phyloP scores from a whole-genome alignment of 2,329 filamentous ascomycete genomes.

The Epichloe baconii region DNA sequence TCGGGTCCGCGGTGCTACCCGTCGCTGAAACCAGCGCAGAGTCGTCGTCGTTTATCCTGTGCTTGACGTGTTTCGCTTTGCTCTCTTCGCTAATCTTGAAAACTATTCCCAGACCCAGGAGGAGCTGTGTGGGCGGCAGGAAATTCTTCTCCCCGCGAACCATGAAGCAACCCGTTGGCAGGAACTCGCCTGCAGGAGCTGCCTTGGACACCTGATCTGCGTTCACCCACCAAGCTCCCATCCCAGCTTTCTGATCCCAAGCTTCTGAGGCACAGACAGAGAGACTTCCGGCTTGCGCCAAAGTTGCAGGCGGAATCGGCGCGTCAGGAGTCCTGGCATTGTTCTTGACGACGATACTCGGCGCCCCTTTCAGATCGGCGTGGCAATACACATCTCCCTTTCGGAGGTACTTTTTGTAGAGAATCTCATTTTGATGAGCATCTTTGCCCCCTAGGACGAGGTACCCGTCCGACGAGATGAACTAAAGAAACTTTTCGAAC shows the following conservation, averaged over 20 bases:
- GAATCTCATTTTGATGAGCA: conserved; percentile 74
- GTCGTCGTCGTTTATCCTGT: conserved; percentile 28
- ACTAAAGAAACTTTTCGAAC: conserved; percentile 97
- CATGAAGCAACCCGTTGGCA: conserved; percentile 67
- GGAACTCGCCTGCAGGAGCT: conserved; percentile 63
- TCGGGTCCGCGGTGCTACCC: conserved; percentile 8
- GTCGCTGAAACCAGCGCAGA: conserved; percentile 5
- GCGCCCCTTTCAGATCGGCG: conserved; percentile 74
- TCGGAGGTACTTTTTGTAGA: conserved; percentile 77
- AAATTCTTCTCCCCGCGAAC: conserved; percentile 83
- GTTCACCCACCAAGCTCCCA: conserved; percentile 93
- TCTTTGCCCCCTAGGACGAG: conserved; percentile 83
- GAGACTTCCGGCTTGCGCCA: conserved; percentile 79
- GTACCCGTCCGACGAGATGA: conserved; percentile 91
- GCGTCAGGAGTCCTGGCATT: conserved; percentile 62
- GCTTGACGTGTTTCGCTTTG: conserved; percentile 65
- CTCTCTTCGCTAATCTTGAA: conserved; percentile 86
- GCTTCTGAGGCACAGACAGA: conserved; percentile 76
- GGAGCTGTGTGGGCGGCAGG: conserved; percentile 71
- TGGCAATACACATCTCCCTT: conserved; percentile 90
- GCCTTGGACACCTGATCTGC: conserved; percentile 85
- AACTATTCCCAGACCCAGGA: conserved; percentile 77
- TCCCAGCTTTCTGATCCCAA: conserved; percentile 93
- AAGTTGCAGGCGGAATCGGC: conserved; percentile 79
- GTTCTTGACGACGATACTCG: conserved; percentile 85